A percentile compares a stretch with the other conserved stretches of the same genome.
Conservation (phyloP, 1,284 basidiomycete species). For the Trametes sp. region DNA sequence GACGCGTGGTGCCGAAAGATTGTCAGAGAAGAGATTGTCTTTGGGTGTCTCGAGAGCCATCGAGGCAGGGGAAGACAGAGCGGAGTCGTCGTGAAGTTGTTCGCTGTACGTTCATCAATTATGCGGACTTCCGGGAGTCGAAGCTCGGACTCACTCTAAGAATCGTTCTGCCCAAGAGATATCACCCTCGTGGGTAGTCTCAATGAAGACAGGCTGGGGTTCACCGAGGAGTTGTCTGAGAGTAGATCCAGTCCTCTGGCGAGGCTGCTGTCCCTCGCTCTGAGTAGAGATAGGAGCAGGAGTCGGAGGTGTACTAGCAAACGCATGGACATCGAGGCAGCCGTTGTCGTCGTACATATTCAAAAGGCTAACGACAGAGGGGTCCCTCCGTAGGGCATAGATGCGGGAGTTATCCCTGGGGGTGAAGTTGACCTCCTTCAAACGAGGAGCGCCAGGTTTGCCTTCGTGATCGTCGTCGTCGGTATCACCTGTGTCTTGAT, state of each 20-base stretch:
- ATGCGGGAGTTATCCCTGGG: conserved; percentile 63
- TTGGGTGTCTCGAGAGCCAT: conserved; percentile 40
- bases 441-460: conserved; percentile 25
- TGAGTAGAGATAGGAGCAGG: conserved; percentile 38
- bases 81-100: conserved; percentile 35
- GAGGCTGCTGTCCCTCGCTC: conserved; percentile 56
- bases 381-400: conserved; percentile 70
- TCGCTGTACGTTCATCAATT: no score
- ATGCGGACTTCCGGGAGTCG: no score
- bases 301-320: conserved; percentile 66
- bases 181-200: conserved; percentile 61
- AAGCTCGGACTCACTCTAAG: conserved; percentile 58
- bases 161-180: conserved; percentile 83
- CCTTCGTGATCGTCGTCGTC: conserved; percentile 23
- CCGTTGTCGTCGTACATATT: conserved; percentile 78
- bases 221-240: conserved; percentile 72
- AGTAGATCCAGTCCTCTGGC: conserved; percentile 69
- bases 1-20: conserved; percentile 36
- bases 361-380: conserved; percentile 76
- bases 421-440: conserved; percentile 44
- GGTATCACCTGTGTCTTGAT: conserved; percentile 14
- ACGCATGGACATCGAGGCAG: conserved; percentile 62
- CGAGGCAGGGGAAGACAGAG: conserved; percentile 38
- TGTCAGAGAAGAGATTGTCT: conserved; percentile 39
- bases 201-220: conserved; percentile 49